A percentile compares a stretch with the other conserved stretches of the same genome.
Evolutionary conservation across 169 alveolate genomes (phyloP).

Genomic region (Plasmodium falciparum): DNA sequence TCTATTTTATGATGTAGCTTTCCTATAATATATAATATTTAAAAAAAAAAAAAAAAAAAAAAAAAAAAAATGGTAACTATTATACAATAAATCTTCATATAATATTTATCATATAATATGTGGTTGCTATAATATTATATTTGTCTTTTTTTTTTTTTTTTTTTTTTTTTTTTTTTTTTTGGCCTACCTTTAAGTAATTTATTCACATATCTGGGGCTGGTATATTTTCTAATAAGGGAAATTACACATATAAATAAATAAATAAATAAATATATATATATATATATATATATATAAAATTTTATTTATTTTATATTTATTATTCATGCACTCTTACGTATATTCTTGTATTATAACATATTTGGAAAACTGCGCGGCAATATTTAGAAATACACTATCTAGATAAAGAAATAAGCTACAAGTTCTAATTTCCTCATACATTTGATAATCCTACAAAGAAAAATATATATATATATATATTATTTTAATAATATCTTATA

Average conservation of each 20-base stretch:
- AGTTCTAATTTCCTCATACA: slow-evolving; percentile 53
- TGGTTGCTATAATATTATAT: background rate
- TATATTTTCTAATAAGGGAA: slow-evolving; percentile 23
- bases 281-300: background rate
- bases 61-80: background rate
- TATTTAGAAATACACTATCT: slow-evolving; percentile 31
- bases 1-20: background rate
- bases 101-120: too few relatives aligned
- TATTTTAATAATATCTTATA: background rate
- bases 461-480: background rate
- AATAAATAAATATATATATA: background rate
- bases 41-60: background rate
- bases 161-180: too few relatives aligned
- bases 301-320: background rate
- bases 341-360: slow-evolving; percentile 59
- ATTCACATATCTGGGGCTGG: slow-evolving; percentile 32
- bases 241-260: background rate
- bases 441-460: slow-evolving; percentile 20
- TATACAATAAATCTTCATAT: background rate
- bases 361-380: slow-evolving; percentile 49
- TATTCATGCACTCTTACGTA: slow-evolving; percentile 24
- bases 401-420: slow-evolving; percentile 45
- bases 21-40: slow-evolving; percentile 26
- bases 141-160: background rate
- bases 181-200: slow-evolving; percentile 23